Evolutionary conservation across 2,329 filamentous ascomycete species (phyloP), one percentile per base, ranked within the genome.

Genomic region (Aspergillus sp.): DNA sequence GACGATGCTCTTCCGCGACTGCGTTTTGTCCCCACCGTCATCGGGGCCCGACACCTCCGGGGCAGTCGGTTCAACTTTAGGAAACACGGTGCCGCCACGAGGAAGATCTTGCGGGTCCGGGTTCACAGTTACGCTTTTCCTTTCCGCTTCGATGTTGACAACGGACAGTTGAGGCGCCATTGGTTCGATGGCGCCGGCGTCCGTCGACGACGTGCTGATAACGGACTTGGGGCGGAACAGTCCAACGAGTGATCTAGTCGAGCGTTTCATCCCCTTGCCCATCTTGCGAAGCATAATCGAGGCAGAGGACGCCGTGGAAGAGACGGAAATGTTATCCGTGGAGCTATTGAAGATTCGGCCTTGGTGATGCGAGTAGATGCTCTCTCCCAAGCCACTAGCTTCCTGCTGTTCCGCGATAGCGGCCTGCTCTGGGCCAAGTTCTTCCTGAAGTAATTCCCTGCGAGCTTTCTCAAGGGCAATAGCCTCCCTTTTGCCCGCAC

Each of bases 261-360:
- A 89, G 78, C 95, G 96, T 84, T 96, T 98, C 87, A 98, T 90
- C n/a, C 94, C 93, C 65, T 92, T 92, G 57, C 95, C 95, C 95
- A 99, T 99, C 81, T 99, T 99, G 55, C 95, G 88, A 66, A 99
- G 74, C 79, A 81, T 81, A 54, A 81, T 76, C 14, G 78, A 81
- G 4, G 79, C 78, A 7, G 80, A 81, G 0, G 79, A 81, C 22
- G 78, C 78, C 6, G 79, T 81, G 1, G 79, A 81, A 1, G 78
- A 80, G 20, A 81, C 77, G 4, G 80, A 81, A 49, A 99, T 78
- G 67, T 98, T 98, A 76, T 99, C 95, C 0, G 92, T 98, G 4
- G 95, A 99, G 14, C 92, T 90, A 16, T 88, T 86, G 73, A 98
- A 97, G 64, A 94, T 85, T 64, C 90, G 89, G 59, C 90, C 90